Evolutionary conservation across 768 basidiomycete genomes (phyloP), one percentile per base, ranked within the genome.

Genomic region (Tulasnella sp.): DNA sequence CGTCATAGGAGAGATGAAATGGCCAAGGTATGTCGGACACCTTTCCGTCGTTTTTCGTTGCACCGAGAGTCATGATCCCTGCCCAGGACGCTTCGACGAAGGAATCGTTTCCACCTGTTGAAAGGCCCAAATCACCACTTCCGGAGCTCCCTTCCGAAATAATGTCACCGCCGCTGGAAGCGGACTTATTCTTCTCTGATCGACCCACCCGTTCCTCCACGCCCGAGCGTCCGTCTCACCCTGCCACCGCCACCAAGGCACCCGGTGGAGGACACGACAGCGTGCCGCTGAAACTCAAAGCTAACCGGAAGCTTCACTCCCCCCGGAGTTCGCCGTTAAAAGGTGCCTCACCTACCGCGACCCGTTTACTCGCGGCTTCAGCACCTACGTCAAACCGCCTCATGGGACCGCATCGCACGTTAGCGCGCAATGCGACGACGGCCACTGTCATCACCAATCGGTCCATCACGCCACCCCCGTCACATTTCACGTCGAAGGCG

Each of bases 391-490:
- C 47, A 52, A 52, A 52, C 47, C 37, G 63, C 34, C 63, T 64
- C 63, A 64, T 39, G 63, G 63, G 37, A n/a, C 47, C 47, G 47
- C 47, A 52, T n/a, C 47, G 47, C 47, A 35, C 63, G 26, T 35
- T 34, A 64, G 37, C 47, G 34, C 63, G 63, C 63, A 64, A 64
- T 32, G 63, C 63, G 37, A 64, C 63, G 63, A 64, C 63, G 63
- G 47, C 16, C 14, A 69, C 68, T 35, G 47, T 42, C 16, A 44
- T n/a, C 42, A 69, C 68, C n/a, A 44, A 22, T 34, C 22, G 42
- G 22, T 69, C 68, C 36, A 29, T 47, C 39, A 41, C 70, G n/a
- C 70, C 70, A 37, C 70, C 70, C 32, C 70, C 70, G 29, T 72
- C 70, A 32, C 70, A 72, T 59, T 72, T 72, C 39, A 39, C 52